A percentile compares a stretch with the other conserved stretches of the same genome.
phyloP scores from a whole-genome alignment of 2,329 filamentous ascomycete species.

The Fusarium setosum region DNA sequence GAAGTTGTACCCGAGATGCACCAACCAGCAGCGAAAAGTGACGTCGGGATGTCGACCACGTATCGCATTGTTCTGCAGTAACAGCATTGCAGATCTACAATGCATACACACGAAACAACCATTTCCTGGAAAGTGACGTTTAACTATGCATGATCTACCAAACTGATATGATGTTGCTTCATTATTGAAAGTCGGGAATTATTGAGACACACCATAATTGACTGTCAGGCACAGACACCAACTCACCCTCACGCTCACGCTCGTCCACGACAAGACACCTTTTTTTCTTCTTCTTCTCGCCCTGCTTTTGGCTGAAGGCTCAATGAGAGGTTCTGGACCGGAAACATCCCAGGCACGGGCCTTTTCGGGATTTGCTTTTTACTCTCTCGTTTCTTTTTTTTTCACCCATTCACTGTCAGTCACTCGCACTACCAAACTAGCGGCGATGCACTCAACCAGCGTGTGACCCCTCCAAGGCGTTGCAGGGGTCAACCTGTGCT shows the following conservation, averaged over 20 bases:
- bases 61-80: slow-evolving; percentile 25
- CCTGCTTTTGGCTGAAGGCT: slow-evolving; percentile 19
- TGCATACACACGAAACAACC: slow-evolving; percentile 32
- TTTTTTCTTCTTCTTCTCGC: slow-evolving; percentile 12
- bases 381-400: slow-evolving; percentile 1
- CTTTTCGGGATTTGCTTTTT: slow-evolving; percentile 32
- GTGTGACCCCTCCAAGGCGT: slow-evolving; percentile 13
- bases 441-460: slow-evolving; percentile 5
- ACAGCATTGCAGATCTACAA: slow-evolving; percentile 23
- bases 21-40: slow-evolving; percentile 14
- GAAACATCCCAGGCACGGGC: slow-evolving; percentile 27
- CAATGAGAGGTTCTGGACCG: slow-evolving; percentile 18
- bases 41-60: slow-evolving; percentile 13
- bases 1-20: not conserved
- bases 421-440: slow-evolving; percentile 5
- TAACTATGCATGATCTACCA: slow-evolving; percentile 18
- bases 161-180: not conserved
- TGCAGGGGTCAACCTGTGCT: slow-evolving; percentile 2
- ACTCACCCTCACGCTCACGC: slow-evolving; percentile 18
- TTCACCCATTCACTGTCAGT: slow-evolving; percentile 13
- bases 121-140: slow-evolving; percentile 12
- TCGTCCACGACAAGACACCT: slow-evolving; percentile 20
- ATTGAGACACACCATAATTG: not conserved
- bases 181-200: too few relatives aligned
- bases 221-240: not conserved